Conservation (phyloP, 495 filamentous ascomycete species). For the Patellaria atrata region DNA sequence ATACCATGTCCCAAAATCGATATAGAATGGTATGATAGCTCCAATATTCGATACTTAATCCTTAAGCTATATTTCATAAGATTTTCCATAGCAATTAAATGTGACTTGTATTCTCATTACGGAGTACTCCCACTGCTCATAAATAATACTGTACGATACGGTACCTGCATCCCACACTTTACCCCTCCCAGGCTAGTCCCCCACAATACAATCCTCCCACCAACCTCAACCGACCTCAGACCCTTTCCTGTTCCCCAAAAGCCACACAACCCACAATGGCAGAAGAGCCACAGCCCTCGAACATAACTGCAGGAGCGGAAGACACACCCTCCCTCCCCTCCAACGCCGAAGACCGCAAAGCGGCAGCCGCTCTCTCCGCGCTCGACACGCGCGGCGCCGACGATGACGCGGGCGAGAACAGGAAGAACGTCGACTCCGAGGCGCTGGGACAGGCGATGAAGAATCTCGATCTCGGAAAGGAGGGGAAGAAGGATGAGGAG, state of each 20-base stretch:
- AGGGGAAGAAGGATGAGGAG: constrained; percentile 9
- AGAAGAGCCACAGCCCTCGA: constrained; percentile 42
- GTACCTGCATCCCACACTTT: too few species aligned
- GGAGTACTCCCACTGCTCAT: too few species aligned
- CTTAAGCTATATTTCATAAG: too few species aligned
- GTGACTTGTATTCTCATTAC: too few species aligned
- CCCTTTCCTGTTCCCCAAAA: background rate
- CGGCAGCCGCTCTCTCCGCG: constrained; percentile 67
- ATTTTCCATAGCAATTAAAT: too few species aligned
- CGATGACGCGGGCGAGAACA: constrained; percentile 31
- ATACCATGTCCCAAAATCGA: too few species aligned
- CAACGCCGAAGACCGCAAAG: constrained; percentile 78
- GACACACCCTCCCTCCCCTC: constrained; percentile 44
- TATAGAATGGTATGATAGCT: too few species aligned
- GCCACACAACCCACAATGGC: constrained; percentile 34
- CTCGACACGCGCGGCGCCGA: constrained; percentile 55
- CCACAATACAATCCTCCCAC: too few species aligned
- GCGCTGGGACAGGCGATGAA: constrained; percentile 77
- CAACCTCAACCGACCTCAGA: too few species aligned
- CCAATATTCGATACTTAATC: too few species aligned
- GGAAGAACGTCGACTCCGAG: constrained; percentile 56
- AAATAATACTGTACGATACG: too few species aligned
- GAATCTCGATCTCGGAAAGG: constrained; percentile 27
- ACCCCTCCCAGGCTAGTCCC: too few species aligned
- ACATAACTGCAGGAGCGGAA: constrained; percentile 38